Percentiles rank a stretch among this genome's conserved stretches.
Conservation (phyloP, 805 yeast species). For the Teunomyces gatunensis region DNA sequence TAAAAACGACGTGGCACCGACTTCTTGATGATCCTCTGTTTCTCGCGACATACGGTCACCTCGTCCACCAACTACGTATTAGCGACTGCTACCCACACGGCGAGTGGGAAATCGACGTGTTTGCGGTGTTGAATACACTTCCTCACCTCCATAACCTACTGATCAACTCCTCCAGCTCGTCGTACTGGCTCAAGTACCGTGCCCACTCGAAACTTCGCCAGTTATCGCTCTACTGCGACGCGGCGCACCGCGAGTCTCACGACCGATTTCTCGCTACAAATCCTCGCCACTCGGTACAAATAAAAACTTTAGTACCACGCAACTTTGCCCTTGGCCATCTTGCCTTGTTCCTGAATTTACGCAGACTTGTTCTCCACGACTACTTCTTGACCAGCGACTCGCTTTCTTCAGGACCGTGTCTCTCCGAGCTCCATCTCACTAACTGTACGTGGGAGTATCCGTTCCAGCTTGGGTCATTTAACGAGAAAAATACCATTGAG, state of each 20-base stretch:
- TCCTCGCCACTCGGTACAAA: not conserved
- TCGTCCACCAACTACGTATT: conserved; percentile 25
- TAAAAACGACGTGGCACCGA: conserved; percentile 27
- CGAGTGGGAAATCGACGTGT: conserved; percentile 35
- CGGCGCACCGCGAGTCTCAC: conserved; percentile 16
- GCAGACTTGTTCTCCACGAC: conserved; percentile 32
- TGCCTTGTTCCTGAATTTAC: conserved; percentile 30
- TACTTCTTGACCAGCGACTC: conserved; percentile 45
- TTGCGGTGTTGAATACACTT: conserved; percentile 16
- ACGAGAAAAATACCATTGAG: conserved; percentile 20
- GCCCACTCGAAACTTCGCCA: conserved; percentile 14
- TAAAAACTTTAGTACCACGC: conserved; percentile 17
- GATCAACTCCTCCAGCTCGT: conserved; percentile 35
- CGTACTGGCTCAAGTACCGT: conserved; percentile 43
- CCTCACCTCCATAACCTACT: conserved; percentile 22
- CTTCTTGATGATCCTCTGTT: conserved; percentile 11
- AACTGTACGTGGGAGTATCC: conserved; percentile 62
- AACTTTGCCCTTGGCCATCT: conserved; percentile 47
- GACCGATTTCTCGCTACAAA: conserved; percentile 3
- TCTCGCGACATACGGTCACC: conserved; percentile 5
- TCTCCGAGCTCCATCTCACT: conserved; percentile 27
- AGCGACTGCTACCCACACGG: conserved; percentile 31
- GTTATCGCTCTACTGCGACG: conserved; percentile 27
- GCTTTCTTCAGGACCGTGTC: conserved; percentile 13
- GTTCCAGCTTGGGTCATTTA: conserved; percentile 40